phyloP scores from a whole-genome alignment of 108 stramenopile genomes.

The Discostella pseudostelligera region DNA sequence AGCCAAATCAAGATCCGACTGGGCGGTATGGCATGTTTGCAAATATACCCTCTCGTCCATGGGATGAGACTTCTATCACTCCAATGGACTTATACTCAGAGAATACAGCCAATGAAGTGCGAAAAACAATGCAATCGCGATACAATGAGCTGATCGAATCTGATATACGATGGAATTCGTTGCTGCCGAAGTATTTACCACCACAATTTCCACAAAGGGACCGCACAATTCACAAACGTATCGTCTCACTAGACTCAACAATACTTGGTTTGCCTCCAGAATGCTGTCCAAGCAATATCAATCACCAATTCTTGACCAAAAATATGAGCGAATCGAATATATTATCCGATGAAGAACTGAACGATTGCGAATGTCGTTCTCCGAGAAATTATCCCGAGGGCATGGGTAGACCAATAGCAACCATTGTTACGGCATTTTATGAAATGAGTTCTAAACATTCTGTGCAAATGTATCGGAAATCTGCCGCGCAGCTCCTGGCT shows the following conservation, averaged over 20 bases:
- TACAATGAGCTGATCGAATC: slow-evolving; percentile 34
- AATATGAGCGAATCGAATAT: slow-evolving; percentile 35
- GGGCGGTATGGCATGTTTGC: slow-evolving; percentile 20
- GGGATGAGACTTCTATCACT: slow-evolving; percentile 31
- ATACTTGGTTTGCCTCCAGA: slow-evolving; percentile 37
- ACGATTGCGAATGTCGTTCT: slow-evolving; percentile 43
- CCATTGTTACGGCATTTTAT: slow-evolving; percentile 49
- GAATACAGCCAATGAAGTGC: slow-evolving; percentile 8
- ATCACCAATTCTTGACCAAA: slow-evolving; percentile 35
- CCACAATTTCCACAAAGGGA: slow-evolving; percentile 55
- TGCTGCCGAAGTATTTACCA: slow-evolving; percentile 41
- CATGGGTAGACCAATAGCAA: slow-evolving; percentile 23
- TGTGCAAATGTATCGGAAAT: slow-evolving; percentile 40
- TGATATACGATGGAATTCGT: slow-evolving; percentile 11
- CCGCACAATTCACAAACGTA: slow-evolving; percentile 32
- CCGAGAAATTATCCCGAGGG: slow-evolving; percentile 41
- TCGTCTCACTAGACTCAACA: slow-evolving; percentile 12
- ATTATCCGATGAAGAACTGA: slow-evolving; percentile 29
- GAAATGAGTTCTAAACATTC: slow-evolving; percentile 51
- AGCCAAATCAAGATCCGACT: slow-evolving; percentile 34
- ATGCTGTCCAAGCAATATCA: slow-evolving; percentile 38
- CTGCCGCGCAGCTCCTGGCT: slow-evolving; percentile 27
- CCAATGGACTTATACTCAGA: slow-evolving; percentile 19
- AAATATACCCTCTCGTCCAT: slow-evolving; percentile 27
- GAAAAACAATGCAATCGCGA: slow-evolving; percentile 25